These are phyloP conservation scores for Fusarium sp. DNA, from an alignment of 2,329 filamentous ascomycete species.

Conservation along the genomic window DNA sequence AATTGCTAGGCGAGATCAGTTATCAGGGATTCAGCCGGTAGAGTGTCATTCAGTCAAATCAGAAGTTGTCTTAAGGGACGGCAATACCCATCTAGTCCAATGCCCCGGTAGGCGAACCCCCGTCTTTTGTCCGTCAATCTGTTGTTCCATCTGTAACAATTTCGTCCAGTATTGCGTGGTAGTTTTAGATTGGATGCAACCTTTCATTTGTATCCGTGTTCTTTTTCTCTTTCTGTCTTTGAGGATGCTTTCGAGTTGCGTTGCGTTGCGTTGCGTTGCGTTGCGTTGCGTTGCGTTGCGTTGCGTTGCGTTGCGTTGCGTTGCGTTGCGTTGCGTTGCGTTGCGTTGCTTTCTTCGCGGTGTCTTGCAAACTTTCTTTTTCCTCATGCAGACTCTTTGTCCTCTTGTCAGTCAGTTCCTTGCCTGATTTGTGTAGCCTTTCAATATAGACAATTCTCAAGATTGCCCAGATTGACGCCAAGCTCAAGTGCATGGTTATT, in stretches of 20 bases:
- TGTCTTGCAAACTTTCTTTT: conserved; percentile 15
- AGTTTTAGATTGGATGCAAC: conserved; percentile 2
- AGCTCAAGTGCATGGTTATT: neutral
- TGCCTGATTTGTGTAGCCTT: neutral
- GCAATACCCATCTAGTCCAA: conserved; percentile 9
- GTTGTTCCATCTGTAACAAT: conserved; percentile 2
- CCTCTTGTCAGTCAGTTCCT: neutral
- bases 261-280: conserved; percentile 30
- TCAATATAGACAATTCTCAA: neutral
- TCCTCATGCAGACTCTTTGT: conserved; percentile 1
- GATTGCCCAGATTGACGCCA: neutral
- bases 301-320: conserved; percentile 27
- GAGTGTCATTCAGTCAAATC: conserved; percentile 23
- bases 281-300: conserved; percentile 34
- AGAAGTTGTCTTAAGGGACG: conserved; percentile 7
- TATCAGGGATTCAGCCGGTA: conserved; percentile 19
- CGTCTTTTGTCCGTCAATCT: conserved; percentile 26
- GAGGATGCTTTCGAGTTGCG: neutral
- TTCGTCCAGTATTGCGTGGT: conserved; percentile 11
- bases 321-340: conserved; percentile 20
- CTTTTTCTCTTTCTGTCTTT: conserved; percentile 1
- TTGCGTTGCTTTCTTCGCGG: conserved; percentile 29
- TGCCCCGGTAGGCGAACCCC: conserved; percentile 33
- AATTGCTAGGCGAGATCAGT: conserved; percentile 35
- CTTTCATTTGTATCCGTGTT: neutral